Base-by-base conservation (phyloP, 2,329 filamentous ascomycete species). In the Shiraia sp. region DNA sequence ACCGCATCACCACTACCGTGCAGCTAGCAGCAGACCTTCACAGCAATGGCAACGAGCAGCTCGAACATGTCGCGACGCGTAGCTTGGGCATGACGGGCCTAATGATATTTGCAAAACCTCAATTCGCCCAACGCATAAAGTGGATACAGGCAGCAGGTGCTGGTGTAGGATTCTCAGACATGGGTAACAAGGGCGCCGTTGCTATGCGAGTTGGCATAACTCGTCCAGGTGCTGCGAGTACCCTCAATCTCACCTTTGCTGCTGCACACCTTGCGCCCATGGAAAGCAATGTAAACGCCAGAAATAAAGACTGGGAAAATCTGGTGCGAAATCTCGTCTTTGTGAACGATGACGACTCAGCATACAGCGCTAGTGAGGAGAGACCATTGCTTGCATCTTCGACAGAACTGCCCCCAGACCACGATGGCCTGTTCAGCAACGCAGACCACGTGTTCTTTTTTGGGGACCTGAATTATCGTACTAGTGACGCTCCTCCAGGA, bases 151-250 rank as follows among this genome's bases (percentile, higher is more conserved):
- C 82, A n/a, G 89, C 87, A 2, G 88, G 87, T 38, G 86, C 90
- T 2, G 91, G 93, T 0, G 87, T 96, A 34, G 93, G 93, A 0
- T 69, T 90, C 1, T 85, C 84, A 43, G 86, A 92, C 35, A 93
- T 96, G 86, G 93, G 90, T 12, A 96, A 96, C 70, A 99, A 99
- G 71, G 93, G 92, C 22, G 92, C 90, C 3, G 87, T 95, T 1
- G 93, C 87, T 0, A 77, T 92, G 47, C 79, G 90, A 24, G 70
- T 93, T 30, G 77, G 82, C 10, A 86, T 88, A 57, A 61, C 69
- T 13, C 59, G 59, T 5, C 62, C 68, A 10, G 55, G 55, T 4
- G 72, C 74, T 28, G 66, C 73, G 3, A 65, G 65, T 15, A 61
- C 59, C 4, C 79, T 86, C 17, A 81, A 88, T 57, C 68, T 96